Evolutionary conservation across 2,329 filamentous ascomycete species (phyloP).

Genomic region (Penicillium sp.): DNA sequence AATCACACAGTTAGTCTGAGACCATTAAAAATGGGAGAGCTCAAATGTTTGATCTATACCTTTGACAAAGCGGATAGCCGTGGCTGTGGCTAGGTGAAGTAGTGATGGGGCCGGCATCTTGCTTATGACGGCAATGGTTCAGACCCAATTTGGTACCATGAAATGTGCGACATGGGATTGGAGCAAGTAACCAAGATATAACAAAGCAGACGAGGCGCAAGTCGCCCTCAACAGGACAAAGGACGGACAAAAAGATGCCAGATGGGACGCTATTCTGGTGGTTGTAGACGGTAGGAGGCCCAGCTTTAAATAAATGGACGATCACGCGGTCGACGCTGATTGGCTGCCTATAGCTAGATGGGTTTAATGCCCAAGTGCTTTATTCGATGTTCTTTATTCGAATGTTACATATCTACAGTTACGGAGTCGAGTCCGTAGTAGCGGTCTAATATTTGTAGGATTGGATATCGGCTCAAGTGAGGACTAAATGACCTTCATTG

Average conservation of each 20-base stretch:
- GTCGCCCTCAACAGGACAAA: not conserved
- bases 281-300: not conserved
- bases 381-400: not conserved
- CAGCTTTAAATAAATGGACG: constrained; percentile 1
- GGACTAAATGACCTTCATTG: not conserved
- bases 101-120: constrained; percentile 36
- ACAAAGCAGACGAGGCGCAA: not conserved
- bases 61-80: constrained; percentile 37
- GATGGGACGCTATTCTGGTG: not conserved
- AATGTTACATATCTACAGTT: not conserved
- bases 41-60: constrained; percentile 15
- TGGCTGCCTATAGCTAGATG: not conserved
- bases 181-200: not conserved
- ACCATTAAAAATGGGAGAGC: not conserved
- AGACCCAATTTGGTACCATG: not conserved
- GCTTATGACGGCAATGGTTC: constrained; percentile 10
- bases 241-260: not conserved
- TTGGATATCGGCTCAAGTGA: too few species aligned
- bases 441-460: not conserved
- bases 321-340: not conserved
- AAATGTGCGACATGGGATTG: constrained; percentile 15
- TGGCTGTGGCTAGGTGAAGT: constrained; percentile 33
- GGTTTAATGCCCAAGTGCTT: not conserved
- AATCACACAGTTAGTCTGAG: not conserved
- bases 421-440: not conserved